phyloP scores from a whole-genome alignment of 2,329 filamentous ascomycete genomes.

The Madurella mycetomatis region DNA sequence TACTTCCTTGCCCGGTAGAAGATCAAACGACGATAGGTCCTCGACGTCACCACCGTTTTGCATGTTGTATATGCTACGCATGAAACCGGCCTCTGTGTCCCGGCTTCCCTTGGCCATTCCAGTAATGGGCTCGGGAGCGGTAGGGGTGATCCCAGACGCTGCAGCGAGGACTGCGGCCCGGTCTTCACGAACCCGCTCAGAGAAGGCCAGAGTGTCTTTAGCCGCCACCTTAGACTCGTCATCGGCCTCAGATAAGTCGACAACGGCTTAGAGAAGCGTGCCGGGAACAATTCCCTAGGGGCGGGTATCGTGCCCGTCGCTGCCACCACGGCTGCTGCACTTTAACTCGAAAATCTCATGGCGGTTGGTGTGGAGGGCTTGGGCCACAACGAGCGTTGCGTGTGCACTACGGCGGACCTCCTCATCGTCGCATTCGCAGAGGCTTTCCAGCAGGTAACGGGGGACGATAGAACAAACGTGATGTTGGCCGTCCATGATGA shows the following conservation, averaged over 20 bases:
- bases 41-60: not conserved
- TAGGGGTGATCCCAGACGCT: not conserved
- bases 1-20: constrained; percentile 40
- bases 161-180: not conserved
- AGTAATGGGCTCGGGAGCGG: not conserved
- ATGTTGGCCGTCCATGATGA: constrained; percentile 1
- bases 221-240: not conserved
- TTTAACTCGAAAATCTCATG: constrained; percentile 3
- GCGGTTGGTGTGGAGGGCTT: not conserved
- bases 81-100: not conserved
- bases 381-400: not conserved
- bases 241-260: not conserved
- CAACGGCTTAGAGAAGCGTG: not conserved
- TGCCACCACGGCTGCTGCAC: not conserved
- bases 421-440: constrained; percentile 4
- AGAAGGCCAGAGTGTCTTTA: constrained; percentile 3
- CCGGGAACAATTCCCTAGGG: constrained; percentile 4
- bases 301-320: not conserved
- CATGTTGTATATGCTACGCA: not conserved
- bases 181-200: not conserved
- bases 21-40: not conserved
- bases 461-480: constrained; percentile 12
- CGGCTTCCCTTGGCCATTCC: not conserved
- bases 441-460: constrained; percentile 2
- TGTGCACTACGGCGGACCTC: not conserved